Base-by-base conservation (phyloP, 331 rosid genomes). In the Acacia pycnantha region DNA sequence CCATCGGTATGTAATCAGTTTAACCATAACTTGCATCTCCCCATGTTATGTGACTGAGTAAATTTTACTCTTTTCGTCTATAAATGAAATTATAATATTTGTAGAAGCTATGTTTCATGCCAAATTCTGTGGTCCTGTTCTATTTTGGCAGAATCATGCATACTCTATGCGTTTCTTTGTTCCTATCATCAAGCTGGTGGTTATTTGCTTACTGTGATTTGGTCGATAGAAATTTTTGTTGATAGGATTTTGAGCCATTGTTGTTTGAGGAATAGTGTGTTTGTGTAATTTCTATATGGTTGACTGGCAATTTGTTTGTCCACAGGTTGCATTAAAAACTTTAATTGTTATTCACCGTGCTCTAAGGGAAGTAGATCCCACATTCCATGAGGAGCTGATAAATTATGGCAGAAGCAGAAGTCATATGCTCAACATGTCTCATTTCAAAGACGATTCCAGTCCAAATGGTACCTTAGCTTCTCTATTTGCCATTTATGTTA, bases 341-440 rank as follows among this genome's bases (percentile, higher is more conserved):
- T 88, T 96, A 62, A 79, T 94, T 61, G 97, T 96, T 77, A 96
- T 96, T 84, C 99, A 96, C 82, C 99, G 99, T 77, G 99, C 99
- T 89, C 56, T 96, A 80, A 91, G 98, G 91, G 99, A 96, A 86
- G 98, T 96, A 84, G 99, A 96, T 82, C 98, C 98, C 22, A 94
- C 99, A 59, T 96, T 96, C 88, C 97, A 91, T 29, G 99, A 96
- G 87, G 99, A 96, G 83, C 95, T 96, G 77, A 91, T 94, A 54
- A 94, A 96, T 80, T 96, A 94, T 92, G 98, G 97, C 54, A 94
- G 95, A 92, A 92, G 97, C 85, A 90, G 97, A 87, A 94, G 90
- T 84, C 99, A 94, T 87, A 96, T 96, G 99, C 99, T 96, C 86
- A 96, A 96, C 86, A 87, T 96, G 89, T 79, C 99, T 80, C 99